Base-by-base conservation (phyloP, 257 asterid species). In the Solanum chaucha region DNA sequence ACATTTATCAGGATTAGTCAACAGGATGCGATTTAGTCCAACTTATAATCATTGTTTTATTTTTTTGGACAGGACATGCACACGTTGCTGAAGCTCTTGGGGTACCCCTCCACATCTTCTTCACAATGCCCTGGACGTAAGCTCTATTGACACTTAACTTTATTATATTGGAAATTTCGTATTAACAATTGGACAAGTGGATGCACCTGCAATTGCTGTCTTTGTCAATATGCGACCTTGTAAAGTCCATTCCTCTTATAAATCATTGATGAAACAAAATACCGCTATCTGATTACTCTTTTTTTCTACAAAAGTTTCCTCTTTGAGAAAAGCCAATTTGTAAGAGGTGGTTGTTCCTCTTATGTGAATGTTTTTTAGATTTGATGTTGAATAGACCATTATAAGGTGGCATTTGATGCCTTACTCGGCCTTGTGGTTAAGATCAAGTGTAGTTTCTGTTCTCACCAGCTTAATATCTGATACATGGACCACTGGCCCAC, bases 71-170 rank as follows among this genome's bases (percentile, higher is more conserved):
- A 97, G 99, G 99, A 78, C 99, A 97, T 90, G 95, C 96, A 80
- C 99, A 97, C 87, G 96, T 96, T 81, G 99, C 99, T 88, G 99
- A 97, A 92, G 95, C 99, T 87, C 99, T 97, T 71, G 98, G 95
- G 86, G 98, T 97, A 88, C 99, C 99, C 65, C 88, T 97, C 87
- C 99, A 97, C 94, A 97, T 97, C 88, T 97, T 94, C 93, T 97
- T 97, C 95, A 97, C 99, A 28, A 97, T 97, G 99, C 99, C 99
- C 87, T 97, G 99, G 99, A 97, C 99, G 99, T 97, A 91, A 97
- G 99, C 88, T 73, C 87, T 85, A 67, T 86, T 80, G 28, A 48
- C 41, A 9, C 12, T 48, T 72, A 22, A 22, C 73, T 72, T 51
- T 19, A 51, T 72, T 72, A 9, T 48, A 28, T 81, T 19, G 68